Percentiles rank a stretch among this genome's conserved stretches.
Conservation (phyloP, 2,329 filamentous ascomycete genomes). For the Botrytis byssoidea region DNA sequence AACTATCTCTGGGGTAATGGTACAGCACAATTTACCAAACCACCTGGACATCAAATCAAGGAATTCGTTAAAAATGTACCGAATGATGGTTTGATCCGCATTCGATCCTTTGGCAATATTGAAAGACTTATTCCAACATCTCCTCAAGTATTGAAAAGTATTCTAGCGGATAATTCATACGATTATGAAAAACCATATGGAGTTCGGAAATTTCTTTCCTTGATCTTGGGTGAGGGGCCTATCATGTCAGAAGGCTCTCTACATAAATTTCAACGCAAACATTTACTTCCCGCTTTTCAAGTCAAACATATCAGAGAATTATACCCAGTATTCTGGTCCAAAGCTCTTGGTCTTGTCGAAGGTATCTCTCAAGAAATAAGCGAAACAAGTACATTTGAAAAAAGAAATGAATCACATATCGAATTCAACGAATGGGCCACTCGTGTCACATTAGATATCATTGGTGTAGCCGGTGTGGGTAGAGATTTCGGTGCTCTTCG, state of each 20-base stretch:
- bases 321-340: constrained; percentile 79
- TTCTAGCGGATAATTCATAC: constrained; percentile 66
- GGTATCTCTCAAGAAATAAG: constrained; percentile 54
- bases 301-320: constrained; percentile 81
- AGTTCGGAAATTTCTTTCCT: constrained; percentile 55
- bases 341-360: constrained; percentile 64
- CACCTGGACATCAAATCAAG: constrained; percentile 24
- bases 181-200: constrained; percentile 62
- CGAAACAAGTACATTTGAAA: constrained; percentile 38
- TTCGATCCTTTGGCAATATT: constrained; percentile 57
- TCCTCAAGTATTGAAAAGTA: constrained; percentile 63
- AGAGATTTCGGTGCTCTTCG: constrained; percentile 65
- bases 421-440: constrained; percentile 63
- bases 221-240: constrained; percentile 67
- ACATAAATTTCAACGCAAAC: constrained; percentile 74
- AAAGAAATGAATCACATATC: constrained; percentile 45
- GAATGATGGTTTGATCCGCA: constrained; percentile 67
- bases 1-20: constrained; percentile 12
- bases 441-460: constrained; percentile 69
- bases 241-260: constrained; percentile 77
- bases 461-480: constrained; percentile 69
- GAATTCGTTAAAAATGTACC: constrained; percentile 52
- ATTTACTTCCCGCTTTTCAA: constrained; percentile 74
- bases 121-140: constrained; percentile 59
- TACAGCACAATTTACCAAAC: neutral